Conservation (phyloP, 2,329 filamentous ascomycete species). For the Paecilomyces dactylethromorphus region DNA sequence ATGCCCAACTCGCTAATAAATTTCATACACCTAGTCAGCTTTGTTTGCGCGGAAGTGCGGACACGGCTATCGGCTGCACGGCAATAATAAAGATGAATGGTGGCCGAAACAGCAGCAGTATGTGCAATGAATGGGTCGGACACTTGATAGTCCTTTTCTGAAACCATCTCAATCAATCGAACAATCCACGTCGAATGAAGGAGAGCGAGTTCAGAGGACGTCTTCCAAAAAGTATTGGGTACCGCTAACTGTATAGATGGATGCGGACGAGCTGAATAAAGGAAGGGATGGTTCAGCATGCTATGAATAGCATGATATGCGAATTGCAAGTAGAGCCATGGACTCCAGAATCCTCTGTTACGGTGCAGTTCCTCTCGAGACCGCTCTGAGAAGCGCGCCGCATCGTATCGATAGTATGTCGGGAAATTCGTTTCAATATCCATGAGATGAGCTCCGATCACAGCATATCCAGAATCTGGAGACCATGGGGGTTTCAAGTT, state of each 20-base stretch:
- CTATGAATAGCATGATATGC: conserved; percentile 24
- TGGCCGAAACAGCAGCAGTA: conserved; percentile 41
- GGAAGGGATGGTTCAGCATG: conserved; percentile 24
- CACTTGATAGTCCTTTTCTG: conserved; percentile 39
- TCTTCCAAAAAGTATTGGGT: conserved; percentile 45
- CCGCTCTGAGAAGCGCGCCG: conserved; percentile 11
- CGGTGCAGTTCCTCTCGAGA: conserved; percentile 11
- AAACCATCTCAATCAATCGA: conserved; percentile 45
- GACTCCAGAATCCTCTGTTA: conserved; percentile 21
- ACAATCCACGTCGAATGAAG: conserved; percentile 45
- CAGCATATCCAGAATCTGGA: conserved; percentile 13
- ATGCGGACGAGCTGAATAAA: conserved; percentile 11
- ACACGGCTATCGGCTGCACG: conserved; percentile 10
- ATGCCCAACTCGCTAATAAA: conserved; percentile 17
- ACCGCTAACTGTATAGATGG: conserved; percentile 31
- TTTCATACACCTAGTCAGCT: conserved; percentile 16
- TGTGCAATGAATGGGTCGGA: conserved; percentile 44
- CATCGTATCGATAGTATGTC: conserved; percentile 13
- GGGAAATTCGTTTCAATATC: conserved; percentile 16
- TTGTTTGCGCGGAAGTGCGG: conserved; percentile 17
- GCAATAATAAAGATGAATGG: conserved; percentile 31
- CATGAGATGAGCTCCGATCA: conserved; percentile 14
- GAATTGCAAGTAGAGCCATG: conserved; percentile 26
- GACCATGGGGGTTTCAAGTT: conserved; percentile 13
- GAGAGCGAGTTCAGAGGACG: conserved; percentile 41